A percentile compares a stretch with the other conserved stretches of the same genome.
Evolutionary conservation across 2,329 filamentous ascomycete genomes (phyloP).

Genomic region (Colletotrichum sublineola): DNA sequence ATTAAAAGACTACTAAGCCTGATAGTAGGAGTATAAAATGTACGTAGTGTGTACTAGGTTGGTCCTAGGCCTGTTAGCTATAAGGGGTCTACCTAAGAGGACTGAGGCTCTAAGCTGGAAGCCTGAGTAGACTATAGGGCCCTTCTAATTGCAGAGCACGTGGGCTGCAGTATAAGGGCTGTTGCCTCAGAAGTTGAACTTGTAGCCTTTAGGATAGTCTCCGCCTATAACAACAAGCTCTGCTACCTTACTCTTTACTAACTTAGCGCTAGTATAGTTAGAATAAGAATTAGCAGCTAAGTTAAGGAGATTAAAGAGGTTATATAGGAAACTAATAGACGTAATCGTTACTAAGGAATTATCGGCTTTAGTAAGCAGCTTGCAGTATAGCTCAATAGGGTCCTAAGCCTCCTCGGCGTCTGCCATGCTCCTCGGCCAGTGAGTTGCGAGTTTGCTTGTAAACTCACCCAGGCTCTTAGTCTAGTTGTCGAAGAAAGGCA

Average conservation of each 20-base stretch:
- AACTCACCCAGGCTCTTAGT: constrained; percentile 58
- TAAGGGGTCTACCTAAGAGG: constrained; percentile 55
- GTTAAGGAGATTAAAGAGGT: constrained; percentile 61
- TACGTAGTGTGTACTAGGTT: constrained; percentile 57
- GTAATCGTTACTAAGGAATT: constrained; percentile 59
- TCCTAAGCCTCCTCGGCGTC: constrained; percentile 55
- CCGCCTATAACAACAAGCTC: constrained; percentile 68
- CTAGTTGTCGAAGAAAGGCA: constrained; percentile 60
- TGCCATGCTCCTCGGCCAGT: constrained; percentile 55
- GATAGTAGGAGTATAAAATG: constrained; percentile 54
- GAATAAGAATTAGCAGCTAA: constrained; percentile 58
- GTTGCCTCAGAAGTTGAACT: constrained; percentile 63
- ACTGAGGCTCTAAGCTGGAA: constrained; percentile 58
- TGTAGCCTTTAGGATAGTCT: constrained; percentile 59
- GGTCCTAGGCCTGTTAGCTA: constrained; percentile 47
- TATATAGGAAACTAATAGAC: constrained; percentile 61
- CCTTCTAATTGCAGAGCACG: constrained; percentile 61
- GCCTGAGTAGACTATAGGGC: constrained; percentile 57
- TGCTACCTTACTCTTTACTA: constrained; percentile 59
- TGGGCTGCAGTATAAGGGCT: constrained; percentile 54
- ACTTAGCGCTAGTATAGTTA: constrained; percentile 53
- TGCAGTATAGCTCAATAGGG: constrained; percentile 60
- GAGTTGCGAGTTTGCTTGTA: constrained; percentile 59
- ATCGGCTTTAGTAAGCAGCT: constrained; percentile 54
- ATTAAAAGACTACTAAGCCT: constrained; percentile 55